These are phyloP conservation scores for Williopsis jadinii DNA, from an alignment of 1,139 yeast genomes.

Conservation along the genomic window DNA sequence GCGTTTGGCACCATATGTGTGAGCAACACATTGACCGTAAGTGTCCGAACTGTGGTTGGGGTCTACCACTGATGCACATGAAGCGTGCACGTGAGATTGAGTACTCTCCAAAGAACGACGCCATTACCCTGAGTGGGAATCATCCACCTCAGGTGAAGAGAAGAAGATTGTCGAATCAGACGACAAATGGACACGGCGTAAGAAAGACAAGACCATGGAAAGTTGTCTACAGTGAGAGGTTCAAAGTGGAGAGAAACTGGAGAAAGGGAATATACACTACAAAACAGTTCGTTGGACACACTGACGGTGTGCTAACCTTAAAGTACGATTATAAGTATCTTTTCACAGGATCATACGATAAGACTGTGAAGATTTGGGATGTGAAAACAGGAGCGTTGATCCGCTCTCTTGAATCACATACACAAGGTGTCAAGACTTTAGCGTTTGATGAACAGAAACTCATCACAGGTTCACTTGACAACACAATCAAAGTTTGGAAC, in stretches of 20 bases:
- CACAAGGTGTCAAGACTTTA: conserved; percentile 76
- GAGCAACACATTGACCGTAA: conserved; percentile 96
- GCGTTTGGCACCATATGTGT: conserved; percentile 98
- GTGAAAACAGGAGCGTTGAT: conserved; percentile 69
- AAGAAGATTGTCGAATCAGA: conserved; percentile 19
- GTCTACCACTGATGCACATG: conserved; percentile 85
- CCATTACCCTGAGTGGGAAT: not conserved
- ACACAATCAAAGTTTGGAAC: conserved; percentile 93
- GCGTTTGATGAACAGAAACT: conserved; percentile 83
- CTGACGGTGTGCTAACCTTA: conserved; percentile 79
- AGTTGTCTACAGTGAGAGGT: conserved; percentile 86
- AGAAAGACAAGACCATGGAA: conserved; percentile 82
- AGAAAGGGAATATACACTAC: conserved; percentile 67
- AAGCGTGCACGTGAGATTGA: conserved; percentile 54
- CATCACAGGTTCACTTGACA: conserved; percentile 87
- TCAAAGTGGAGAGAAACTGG: conserved; percentile 90
- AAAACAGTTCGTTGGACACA: conserved; percentile 72
- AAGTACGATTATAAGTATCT: conserved; percentile 73
- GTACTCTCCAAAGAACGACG: not conserved
- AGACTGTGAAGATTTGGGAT: conserved; percentile 87
- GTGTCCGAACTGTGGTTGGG: conserved; percentile 99
- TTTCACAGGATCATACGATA: conserved; percentile 89
- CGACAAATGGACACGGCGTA: conserved; percentile 14
- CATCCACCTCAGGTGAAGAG: conserved; percentile 10
- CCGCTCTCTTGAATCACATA: conserved; percentile 76